Evolutionary conservation across 768 basidiomycete genomes (phyloP).

Genomic region (Melanogaster broomeanus): DNA sequence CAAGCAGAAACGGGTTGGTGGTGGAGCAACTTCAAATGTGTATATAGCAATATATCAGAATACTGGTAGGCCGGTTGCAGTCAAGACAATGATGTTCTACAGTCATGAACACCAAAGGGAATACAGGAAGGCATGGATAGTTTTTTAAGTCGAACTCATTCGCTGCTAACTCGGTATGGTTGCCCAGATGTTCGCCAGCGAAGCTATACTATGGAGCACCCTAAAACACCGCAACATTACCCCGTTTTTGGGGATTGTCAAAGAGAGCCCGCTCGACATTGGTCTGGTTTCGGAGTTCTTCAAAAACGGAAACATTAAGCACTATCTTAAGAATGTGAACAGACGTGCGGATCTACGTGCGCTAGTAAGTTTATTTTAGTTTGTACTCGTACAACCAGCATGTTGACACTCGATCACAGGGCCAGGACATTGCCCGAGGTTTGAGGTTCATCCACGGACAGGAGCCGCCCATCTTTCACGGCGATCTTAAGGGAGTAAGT

Average conservation of each 20-base stretch:
- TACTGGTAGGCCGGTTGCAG: constrained; percentile 17
- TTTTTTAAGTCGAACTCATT: background rate
- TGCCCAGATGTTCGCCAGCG: constrained; percentile 21
- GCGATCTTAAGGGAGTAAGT: constrained; percentile 42
- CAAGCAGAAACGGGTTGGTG: background rate
- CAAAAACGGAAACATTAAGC: constrained; percentile 19
- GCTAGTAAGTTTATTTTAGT: constrained; percentile 4
- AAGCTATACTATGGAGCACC: constrained; percentile 30
- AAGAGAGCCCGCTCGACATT: constrained; percentile 4
- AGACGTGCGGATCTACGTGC: background rate
- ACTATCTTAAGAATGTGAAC: background rate
- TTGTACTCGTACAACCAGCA: background rate
- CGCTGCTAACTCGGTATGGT: background rate
- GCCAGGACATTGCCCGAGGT: constrained; percentile 18
- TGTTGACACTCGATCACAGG: constrained; percentile 1
- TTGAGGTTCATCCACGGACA: constrained; percentile 25
- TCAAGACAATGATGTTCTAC: constrained; percentile 23
- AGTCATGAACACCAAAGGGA: background rate
- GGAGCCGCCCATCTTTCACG: constrained; percentile 36
- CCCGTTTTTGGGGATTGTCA: constrained; percentile 22
- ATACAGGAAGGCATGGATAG: background rate
- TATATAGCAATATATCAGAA: constrained; percentile 15
- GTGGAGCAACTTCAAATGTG: constrained; percentile 24
- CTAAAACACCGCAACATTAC: constrained; percentile 28
- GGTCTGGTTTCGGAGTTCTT: constrained; percentile 27